These are phyloP conservation scores for Anacardium occidentale DNA, from an alignment of 345 rosid genomes.

Conservation along the genomic window DNA sequence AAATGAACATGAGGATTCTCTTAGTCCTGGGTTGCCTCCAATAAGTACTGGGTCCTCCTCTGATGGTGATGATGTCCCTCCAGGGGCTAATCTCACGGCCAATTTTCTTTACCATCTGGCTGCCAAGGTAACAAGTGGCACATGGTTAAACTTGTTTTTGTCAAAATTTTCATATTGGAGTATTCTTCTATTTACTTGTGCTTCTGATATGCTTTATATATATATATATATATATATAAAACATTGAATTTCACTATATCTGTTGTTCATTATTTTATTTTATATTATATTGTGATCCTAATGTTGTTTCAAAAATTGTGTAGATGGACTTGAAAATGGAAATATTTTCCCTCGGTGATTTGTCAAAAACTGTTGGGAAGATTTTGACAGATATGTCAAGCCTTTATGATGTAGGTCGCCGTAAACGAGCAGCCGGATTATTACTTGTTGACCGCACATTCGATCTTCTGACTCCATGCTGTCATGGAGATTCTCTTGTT, in stretches of 20 bases:
- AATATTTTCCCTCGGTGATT: constrained; percentile 86
- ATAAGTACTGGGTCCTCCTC: constrained; percentile 57
- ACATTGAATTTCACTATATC: constrained; percentile 15
- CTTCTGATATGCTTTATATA: neutral
- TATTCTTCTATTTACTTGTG: constrained; percentile 1
- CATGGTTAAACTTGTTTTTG: constrained; percentile 11
- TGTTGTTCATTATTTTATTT: constrained; percentile 2
- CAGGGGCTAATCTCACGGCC: constrained; percentile 84
- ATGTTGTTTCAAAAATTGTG: constrained; percentile 31
- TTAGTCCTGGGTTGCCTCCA: constrained; percentile 86
- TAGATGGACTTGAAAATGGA: constrained; percentile 98
- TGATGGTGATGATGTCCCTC: constrained; percentile 77
- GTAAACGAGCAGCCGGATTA: constrained; percentile 85
- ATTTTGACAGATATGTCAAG: constrained; percentile 96
- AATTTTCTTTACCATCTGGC: constrained; percentile 92
- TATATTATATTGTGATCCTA: constrained; percentile 20
- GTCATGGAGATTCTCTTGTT: constrained; percentile 87
- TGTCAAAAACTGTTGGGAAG: constrained; percentile 88
- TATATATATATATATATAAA: neutral
- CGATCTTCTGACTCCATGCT: constrained; percentile 90
- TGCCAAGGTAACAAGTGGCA: constrained; percentile 52
- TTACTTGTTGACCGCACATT: constrained; percentile 88
- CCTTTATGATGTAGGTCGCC: constrained; percentile 96
- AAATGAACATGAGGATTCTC: constrained; percentile 64
- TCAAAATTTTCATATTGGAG: neutral